These are phyloP conservation scores for Backusella macrospora DNA, from an alignment of 192 early-diverging fungal genomes.

Conservation along the genomic window DNA sequence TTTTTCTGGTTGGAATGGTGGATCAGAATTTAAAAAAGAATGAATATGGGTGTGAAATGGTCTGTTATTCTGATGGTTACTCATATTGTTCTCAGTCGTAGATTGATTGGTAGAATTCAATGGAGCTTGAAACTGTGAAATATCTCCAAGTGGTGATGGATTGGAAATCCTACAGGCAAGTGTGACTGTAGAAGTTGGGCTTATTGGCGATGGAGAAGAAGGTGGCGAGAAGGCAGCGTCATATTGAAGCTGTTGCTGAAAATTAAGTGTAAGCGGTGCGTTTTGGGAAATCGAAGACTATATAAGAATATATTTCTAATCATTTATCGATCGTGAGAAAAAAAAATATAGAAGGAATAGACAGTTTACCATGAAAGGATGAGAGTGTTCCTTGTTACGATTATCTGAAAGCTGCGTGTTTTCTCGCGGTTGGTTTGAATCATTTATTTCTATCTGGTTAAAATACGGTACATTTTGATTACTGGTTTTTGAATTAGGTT, in stretches of 20 bases:
- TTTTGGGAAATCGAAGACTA: conserved; percentile 8
- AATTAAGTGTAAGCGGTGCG: background rate
- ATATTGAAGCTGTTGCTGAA: background rate
- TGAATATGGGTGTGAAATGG: background rate
- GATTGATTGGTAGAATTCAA: conserved; percentile 12
- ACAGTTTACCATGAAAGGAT: conserved; percentile 5
- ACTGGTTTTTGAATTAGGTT: background rate
- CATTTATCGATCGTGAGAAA: conserved; percentile 23
- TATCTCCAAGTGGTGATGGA: conserved; percentile 10
- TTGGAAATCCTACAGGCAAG: background rate
- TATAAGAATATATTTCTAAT: conserved; percentile 17
- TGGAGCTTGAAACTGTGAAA: conserved; percentile 15
- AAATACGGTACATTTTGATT: conserved; percentile 6
- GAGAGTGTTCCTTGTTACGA: conserved; percentile 1
- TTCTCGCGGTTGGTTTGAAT: background rate
- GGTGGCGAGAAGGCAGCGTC: conserved; percentile 3
- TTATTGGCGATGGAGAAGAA: background rate
- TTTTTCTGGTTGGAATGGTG: background rate
- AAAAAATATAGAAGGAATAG: conserved; percentile 7
- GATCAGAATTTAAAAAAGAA: background rate
- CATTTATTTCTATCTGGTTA: conserved; percentile 12
- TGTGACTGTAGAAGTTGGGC: background rate
- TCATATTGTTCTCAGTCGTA: conserved; percentile 14
- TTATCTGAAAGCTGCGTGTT: background rate
- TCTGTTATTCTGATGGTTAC: conserved; percentile 1